Evolutionary conservation across 2,329 filamentous ascomycete species (phyloP), one percentile per base, ranked within the genome.

Genomic region (Pyricularia grisea): DNA sequence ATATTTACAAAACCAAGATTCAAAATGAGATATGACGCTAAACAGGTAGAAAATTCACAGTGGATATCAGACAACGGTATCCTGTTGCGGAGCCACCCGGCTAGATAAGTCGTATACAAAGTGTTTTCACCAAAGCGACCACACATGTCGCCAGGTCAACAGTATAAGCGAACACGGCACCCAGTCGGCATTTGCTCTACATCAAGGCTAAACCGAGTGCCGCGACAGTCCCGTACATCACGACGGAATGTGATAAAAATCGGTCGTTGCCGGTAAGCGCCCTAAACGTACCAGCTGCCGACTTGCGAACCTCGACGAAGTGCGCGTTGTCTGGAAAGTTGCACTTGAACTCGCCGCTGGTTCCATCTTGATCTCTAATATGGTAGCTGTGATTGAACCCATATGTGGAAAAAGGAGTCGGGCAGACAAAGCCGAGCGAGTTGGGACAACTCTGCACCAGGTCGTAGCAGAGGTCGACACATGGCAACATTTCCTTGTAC

Each of bases 401-500:
- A 10, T 75, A 74, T 36, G 73, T 73, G 2, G 50, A 33, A 3
- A 74, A 75, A 1, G 79, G 78, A 25, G 74, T 71, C 1, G 95
- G 94, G 79, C 95, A 99, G 0, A 77, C 80, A 74, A 99, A 97
- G 0, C 84, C 83, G 73, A 99, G 81, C 0, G 84, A 79, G 0
- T 93, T 85, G 0, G 95, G 94, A 79, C 95, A 99, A 75, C 87
- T 92, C 79, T 91, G 89, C 12, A 97, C 92, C 1, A 99, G 84
- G 68, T 90, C 87, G 76, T 93, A 95, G 80, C 95, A 99, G 67
- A 97, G 80, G 72, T 97, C 91, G 71, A 92, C 87, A 75, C 94
- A 98, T 0, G 95, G 95, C 10, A 97, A 81, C 25, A 98, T 82
- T 80, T 99, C 95, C 76, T 94, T 96, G 80, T 99, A 98, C 0